Evolutionary conservation across 176 grass and related monocot genomes (phyloP), one percentile per base, ranked within the genome.

Genomic region (Aechmea fasciata): DNA sequence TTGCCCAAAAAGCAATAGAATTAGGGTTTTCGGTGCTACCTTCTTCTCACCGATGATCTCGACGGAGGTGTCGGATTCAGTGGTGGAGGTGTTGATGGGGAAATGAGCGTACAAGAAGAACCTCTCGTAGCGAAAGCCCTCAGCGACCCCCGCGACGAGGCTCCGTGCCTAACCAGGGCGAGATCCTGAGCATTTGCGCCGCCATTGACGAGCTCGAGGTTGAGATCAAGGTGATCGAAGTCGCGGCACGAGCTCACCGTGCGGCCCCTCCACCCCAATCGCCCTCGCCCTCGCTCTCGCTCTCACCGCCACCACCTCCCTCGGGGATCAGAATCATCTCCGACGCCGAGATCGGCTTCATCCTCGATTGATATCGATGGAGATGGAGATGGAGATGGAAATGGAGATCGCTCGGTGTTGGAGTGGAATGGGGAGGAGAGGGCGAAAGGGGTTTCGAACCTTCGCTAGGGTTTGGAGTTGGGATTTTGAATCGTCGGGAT

Each of bases 41-140:
- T 90, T 96, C 70, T 96, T 90, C 67, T 96, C 91, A 0, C 91
- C 91, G 9, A 96, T 75, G 79, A 96, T 96, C 82, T 96, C 91
- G 41, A 96, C 90, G 73, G 71, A 71, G 2, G 10, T 15, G 84
- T 68, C 90, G 73, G 19, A 59, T 52, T 67, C 57, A 64, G 79
- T 75, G 81, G 87, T 96, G 78, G 84, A 85, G 0, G 87, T 79
- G 61, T 96, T 90, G 78, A 96, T 96, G 59, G 91, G 91, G 50
- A 90, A 96, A 55, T 96, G 91, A 9, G 91, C 87, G 14, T 90
- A 96, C 26, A 96, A 87, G 11, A 96, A 89, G 11, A 81, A 74
- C 87, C 90, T 96, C 76, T 90, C 87, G 73, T 90, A 96, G 63
- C 84, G 84, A 81, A 77, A 90, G 0, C 91, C 88, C 85, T 91